Evolutionary conservation across 768 basidiomycete genomes (phyloP).

Genomic region (Cyclocybe aegerita): DNA sequence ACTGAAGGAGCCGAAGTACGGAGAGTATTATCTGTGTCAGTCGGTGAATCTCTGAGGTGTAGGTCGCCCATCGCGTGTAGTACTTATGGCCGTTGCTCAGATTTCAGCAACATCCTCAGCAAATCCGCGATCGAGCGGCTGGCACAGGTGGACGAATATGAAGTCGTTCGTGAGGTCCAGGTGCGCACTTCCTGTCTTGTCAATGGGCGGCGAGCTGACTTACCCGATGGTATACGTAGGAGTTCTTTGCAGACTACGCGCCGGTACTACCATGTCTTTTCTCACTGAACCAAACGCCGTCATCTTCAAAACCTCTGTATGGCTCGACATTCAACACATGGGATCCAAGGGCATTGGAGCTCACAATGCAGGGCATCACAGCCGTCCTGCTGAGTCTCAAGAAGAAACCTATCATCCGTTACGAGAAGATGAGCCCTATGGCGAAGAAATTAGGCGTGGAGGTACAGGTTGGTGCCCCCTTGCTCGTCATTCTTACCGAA

Average conservation of each 20-base stretch:
- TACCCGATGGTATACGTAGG: slow-evolving; percentile 44
- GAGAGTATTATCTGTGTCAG: slow-evolving; percentile 99
- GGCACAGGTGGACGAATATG: slow-evolving; percentile 93
- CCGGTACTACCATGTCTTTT: slow-evolving; percentile 86
- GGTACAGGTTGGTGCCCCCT: slow-evolving; percentile 59
- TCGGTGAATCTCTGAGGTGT: slow-evolving; percentile 59
- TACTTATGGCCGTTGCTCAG: slow-evolving; percentile 38
- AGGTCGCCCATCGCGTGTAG: slow-evolving; percentile 10
- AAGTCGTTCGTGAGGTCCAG: slow-evolving; percentile 96
- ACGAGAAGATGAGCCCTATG: slow-evolving; percentile 90
- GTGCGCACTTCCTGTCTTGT: slow-evolving; percentile 39
- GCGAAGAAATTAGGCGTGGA: slow-evolving; percentile 88
- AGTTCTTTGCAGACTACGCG: slow-evolving; percentile 97
- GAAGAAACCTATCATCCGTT: slow-evolving; percentile 94
- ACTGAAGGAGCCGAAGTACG: slow-evolving; percentile 88
- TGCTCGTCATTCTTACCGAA: neutral
- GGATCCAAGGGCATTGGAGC: slow-evolving; percentile 71
- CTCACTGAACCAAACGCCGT: slow-evolving; percentile 78
- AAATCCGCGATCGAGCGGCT: slow-evolving; percentile 90
- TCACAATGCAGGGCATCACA: slow-evolving; percentile 76
- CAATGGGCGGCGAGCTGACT: neutral
- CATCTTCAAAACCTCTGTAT: slow-evolving; percentile 62
- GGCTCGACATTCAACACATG: slow-evolving; percentile 72
- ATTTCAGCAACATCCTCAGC: slow-evolving; percentile 92
- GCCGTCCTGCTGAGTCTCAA: slow-evolving; percentile 91